Evolutionary conservation across 441 rosid genomes (phyloP).

Genomic region (Populus hybrid): DNA sequence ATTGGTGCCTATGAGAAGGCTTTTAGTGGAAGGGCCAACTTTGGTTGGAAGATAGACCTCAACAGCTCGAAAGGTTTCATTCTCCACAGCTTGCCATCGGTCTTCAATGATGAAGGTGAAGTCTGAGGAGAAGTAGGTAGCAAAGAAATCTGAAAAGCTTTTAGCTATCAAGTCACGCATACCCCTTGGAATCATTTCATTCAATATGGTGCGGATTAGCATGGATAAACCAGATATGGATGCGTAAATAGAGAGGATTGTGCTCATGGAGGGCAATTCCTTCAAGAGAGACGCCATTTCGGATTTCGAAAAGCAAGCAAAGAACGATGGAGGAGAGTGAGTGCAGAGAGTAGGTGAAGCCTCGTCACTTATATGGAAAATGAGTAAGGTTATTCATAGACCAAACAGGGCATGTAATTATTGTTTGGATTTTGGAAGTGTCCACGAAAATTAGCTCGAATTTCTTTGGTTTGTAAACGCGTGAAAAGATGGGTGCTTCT

Average conservation of each 20-base stretch:
- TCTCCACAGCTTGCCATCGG: constrained; percentile 45
- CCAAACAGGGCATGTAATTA: too few species aligned
- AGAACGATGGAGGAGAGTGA: too few species aligned
- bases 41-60: too few species aligned
- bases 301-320: not conserved
- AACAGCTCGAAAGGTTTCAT: constrained; percentile 52
- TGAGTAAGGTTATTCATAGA: not conserved
- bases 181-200: constrained; percentile 41
- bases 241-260: constrained; percentile 45
- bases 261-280: constrained; percentile 40
- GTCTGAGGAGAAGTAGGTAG: constrained; percentile 29
- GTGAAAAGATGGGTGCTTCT: not conserved
- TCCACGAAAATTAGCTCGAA: not conserved
- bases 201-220: constrained; percentile 43
- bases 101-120: constrained; percentile 54
- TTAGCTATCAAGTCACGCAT: constrained; percentile 32
- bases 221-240: constrained; percentile 46
- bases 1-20: constrained; percentile 44
- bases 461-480: not conserved
- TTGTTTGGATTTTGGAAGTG: not conserved
- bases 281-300: constrained; percentile 32
- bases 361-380: not conserved
- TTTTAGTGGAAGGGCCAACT: constrained; percentile 31
- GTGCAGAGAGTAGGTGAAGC: not conserved
- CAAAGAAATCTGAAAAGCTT: constrained; percentile 21